phyloP scores from a whole-genome alignment of 1,284 basidiomycete species.

The Ganoderma meredithae region DNA sequence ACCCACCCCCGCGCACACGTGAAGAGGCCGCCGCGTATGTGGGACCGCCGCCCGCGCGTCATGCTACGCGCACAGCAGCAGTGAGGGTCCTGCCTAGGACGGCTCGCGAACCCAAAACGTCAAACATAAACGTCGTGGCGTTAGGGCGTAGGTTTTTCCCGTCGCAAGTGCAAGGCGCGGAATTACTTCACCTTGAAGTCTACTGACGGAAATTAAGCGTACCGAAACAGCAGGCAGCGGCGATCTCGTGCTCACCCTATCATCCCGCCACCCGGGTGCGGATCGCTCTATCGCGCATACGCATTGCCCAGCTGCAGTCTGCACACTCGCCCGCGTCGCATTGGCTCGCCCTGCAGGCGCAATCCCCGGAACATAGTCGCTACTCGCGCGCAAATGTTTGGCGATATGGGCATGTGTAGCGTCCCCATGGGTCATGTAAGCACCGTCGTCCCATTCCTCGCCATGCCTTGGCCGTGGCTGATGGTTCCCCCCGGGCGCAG shows the following conservation, averaged over 20 bases:
- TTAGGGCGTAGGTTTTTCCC: slow-evolving; percentile 27
- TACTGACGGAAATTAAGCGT: slow-evolving; percentile 31
- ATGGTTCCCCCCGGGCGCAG: slow-evolving; percentile 21
- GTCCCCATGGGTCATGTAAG: slow-evolving; percentile 18
- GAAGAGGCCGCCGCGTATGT: slow-evolving; percentile 24
- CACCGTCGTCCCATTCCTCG: slow-evolving; percentile 10
- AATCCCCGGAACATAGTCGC: slow-evolving; percentile 16
- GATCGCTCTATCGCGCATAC: slow-evolving; percentile 4
- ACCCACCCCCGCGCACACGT: slow-evolving; percentile 15
- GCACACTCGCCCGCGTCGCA: slow-evolving; percentile 10
- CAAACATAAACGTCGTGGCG: slow-evolving; percentile 30
- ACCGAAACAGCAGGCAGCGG: slow-evolving; percentile 14
- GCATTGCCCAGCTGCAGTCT: not conserved
- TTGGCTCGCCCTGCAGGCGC: slow-evolving; percentile 4
- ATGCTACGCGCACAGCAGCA: slow-evolving; percentile 11
- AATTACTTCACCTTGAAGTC: slow-evolving; percentile 23
- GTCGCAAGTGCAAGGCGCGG: slow-evolving; percentile 10
- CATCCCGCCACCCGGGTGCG: slow-evolving; percentile 6
- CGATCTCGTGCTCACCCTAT: slow-evolving; percentile 12
- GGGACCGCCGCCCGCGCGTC: slow-evolving; percentile 8
- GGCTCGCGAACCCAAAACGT: slow-evolving; percentile 13
- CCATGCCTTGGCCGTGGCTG: slow-evolving; percentile 12
- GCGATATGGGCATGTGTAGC: slow-evolving; percentile 32
- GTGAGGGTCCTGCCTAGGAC: not conserved
- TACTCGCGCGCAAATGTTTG: slow-evolving; percentile 22